Conservation (phyloP, 1,139 yeast species). For the Protomyces lactucae-debilis region DNA sequence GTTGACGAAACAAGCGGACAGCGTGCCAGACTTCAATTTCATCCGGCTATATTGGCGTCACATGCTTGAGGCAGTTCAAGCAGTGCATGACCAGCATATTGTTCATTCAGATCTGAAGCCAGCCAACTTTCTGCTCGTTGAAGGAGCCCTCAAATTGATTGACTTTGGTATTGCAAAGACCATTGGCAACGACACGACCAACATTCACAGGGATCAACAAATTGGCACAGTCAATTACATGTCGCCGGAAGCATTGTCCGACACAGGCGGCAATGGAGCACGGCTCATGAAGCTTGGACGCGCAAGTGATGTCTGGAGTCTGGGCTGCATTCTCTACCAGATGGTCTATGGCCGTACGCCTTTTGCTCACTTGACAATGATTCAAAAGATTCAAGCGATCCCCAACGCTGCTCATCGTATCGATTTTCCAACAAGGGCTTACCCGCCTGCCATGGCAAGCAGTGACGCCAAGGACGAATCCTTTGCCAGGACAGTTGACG, state of each 20-base stretch:
- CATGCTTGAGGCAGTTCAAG: slow-evolving; percentile 73
- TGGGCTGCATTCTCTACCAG: slow-evolving; percentile 93
- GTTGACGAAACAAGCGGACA: slow-evolving; percentile 52
- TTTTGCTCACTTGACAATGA: slow-evolving; percentile 73
- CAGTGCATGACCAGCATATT: slow-evolving; percentile 81
- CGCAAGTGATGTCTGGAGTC: slow-evolving; percentile 97
- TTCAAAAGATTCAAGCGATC: slow-evolving; percentile 75
- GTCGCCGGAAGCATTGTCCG: slow-evolving; percentile 94
- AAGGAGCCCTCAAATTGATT: slow-evolving; percentile 77
- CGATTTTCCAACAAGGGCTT: slow-evolving; percentile 50
- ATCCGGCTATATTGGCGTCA: slow-evolving; percentile 78
- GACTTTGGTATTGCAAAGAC: slow-evolving; percentile 97
- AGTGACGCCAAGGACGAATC: slow-evolving; percentile 2
- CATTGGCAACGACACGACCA: slow-evolving; percentile 87
- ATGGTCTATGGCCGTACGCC: slow-evolving; percentile 95
- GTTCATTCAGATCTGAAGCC: slow-evolving; percentile 96
- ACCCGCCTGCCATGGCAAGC: slow-evolving; percentile 22
- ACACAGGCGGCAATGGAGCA: slow-evolving; percentile 43
- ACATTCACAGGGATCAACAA: slow-evolving; percentile 82
- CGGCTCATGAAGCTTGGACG: slow-evolving; percentile 84
- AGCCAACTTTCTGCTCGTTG: slow-evolving; percentile 84
- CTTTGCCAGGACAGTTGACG: slow-evolving; percentile 50
- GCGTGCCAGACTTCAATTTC: slow-evolving; percentile 66
- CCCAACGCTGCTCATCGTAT: slow-evolving; percentile 80
- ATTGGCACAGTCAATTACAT: slow-evolving; percentile 95